Evolutionary conservation across 164 flowering plant species (phyloP).

Genomic region (Liriodendron chinense): DNA sequence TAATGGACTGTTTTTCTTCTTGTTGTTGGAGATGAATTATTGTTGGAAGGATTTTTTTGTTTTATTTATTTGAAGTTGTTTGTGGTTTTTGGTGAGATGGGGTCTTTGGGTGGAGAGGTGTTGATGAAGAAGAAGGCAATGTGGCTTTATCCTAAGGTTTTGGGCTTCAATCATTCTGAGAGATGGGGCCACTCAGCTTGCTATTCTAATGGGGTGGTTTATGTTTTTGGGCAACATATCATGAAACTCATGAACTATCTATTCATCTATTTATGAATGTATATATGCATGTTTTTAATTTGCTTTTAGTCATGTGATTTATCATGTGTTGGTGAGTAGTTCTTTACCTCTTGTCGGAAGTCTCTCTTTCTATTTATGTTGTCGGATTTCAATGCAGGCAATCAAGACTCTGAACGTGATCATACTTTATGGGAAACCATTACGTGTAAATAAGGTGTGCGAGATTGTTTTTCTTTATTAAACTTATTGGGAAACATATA

Average conservation of each 20-base stretch:
- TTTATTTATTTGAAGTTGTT: slow-evolving; percentile 5
- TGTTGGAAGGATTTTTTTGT: slow-evolving; percentile 2
- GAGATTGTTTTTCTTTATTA: too few species aligned
- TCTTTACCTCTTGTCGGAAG: too few species aligned
- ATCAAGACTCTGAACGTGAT: too few species aligned
- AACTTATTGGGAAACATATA: too few species aligned
- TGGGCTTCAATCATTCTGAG: slow-evolving; percentile 72
- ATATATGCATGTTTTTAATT: neutral
- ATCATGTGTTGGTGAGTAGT: too few species aligned
- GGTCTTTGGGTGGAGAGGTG: slow-evolving; percentile 36
- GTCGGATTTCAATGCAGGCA: too few species aligned
- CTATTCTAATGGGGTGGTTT: slow-evolving; percentile 55
- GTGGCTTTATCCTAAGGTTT: slow-evolving; percentile 87
- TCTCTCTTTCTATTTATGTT: too few species aligned
- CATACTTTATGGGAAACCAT: too few species aligned
- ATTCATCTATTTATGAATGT: neutral
- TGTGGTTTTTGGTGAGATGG: slow-evolving; percentile 15
- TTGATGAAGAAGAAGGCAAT: slow-evolving; percentile 61
- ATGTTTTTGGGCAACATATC: slow-evolving; percentile 76
- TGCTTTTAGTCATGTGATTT: neutral
- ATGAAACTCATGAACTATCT: neutral
- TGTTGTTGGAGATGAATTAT: slow-evolving; percentile 7
- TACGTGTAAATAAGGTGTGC: too few species aligned
- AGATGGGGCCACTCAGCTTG: slow-evolving; percentile 99
- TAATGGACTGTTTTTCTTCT: too few species aligned